Evolutionary conservation across 371 early-diverging fungal species (phyloP), one percentile per base, ranked within the genome.

Genomic region (Rhizopus sp.): DNA sequence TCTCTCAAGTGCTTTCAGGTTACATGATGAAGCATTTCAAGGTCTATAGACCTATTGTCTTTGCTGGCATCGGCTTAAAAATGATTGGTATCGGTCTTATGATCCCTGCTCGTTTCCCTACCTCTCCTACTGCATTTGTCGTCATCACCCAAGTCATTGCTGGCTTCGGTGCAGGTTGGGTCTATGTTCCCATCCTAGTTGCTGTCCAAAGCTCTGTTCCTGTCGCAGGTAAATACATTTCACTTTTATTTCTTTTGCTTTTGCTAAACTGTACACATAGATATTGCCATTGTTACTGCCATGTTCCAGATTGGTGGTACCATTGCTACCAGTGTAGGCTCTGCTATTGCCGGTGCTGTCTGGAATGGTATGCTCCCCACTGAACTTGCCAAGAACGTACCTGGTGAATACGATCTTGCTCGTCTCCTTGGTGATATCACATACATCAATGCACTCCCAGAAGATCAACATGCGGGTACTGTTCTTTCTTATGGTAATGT

Each of bases 11-110:
- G 7, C 31, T 64, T 15, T 62, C 66, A 8, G 78, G 75, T 7
- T 69, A 60, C 31, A 41, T 74, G 23, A 74, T 78, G 69, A 68
- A 60, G 41, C 62, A 63, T 1, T 68, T 70, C 31, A 80, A 81
- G 13, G 72, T 83, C 1, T 71, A 66, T 58, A 55, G 66, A 40
- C 60, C 73, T 49, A 58, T 89, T 38, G 63, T 70, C 0, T 68
- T 89, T 88, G 68, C 80, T 41, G 89, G 67, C 4, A 64, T 92
- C 5, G 88, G 87, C 6, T 46, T 88, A 6, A 32, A 88, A 45
- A 62, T 78, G 5, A 44, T 69, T 4, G 73, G 73, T 54, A 61
- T 71, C 31, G 72, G 71, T 32, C 53, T 74, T 23, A 78, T 75
- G 73, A 74, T 78, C 32, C 75, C 75, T 41, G 72, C 78, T 40